Conservation (phyloP, 1,139 yeast genomes). For the Pichia sp. region DNA sequence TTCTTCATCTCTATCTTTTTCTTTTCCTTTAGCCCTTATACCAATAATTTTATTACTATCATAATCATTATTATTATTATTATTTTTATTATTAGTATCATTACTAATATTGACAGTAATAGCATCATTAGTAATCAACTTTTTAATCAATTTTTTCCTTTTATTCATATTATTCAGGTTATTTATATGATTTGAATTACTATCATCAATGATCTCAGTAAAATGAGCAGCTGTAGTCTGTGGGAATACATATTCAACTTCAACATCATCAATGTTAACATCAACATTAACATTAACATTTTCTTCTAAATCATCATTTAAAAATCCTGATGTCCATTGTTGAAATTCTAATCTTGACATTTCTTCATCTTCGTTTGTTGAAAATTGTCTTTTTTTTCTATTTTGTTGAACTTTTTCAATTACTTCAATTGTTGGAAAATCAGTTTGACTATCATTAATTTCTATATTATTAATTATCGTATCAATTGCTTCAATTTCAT, state of each 20-base stretch:
- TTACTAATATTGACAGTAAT: no score
- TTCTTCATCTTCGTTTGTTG: constrained; percentile 31
- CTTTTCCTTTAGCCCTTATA: background rate
- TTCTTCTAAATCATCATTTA: constrained; percentile 35
- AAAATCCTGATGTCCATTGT: constrained; percentile 47
- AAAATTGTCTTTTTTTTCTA: constrained; percentile 33
- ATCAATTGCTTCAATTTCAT: no score
- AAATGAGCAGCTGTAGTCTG: constrained; percentile 15
- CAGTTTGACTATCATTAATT: background rate
- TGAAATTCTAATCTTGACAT: constrained; percentile 41
- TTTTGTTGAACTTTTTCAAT: constrained; percentile 31
- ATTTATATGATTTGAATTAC: background rate
- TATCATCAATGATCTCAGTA: constrained; percentile 12
- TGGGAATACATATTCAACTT: constrained; percentile 16
- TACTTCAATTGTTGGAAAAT: constrained; percentile 9
- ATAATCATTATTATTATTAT: no score
- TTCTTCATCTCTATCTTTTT: constrained; percentile 11
- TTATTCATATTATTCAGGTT: background rate
- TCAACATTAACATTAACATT: constrained; percentile 2
- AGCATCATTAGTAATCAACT: background rate
- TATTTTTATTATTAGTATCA: no score
- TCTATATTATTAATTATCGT: background rate
- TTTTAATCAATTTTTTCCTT: background rate
- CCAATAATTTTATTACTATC: background rate
- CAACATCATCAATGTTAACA: constrained; percentile 8